These are phyloP conservation scores for Magnolia kwangsiensis DNA, from an alignment of 164 flowering plant species.

Conservation along the genomic window DNA sequence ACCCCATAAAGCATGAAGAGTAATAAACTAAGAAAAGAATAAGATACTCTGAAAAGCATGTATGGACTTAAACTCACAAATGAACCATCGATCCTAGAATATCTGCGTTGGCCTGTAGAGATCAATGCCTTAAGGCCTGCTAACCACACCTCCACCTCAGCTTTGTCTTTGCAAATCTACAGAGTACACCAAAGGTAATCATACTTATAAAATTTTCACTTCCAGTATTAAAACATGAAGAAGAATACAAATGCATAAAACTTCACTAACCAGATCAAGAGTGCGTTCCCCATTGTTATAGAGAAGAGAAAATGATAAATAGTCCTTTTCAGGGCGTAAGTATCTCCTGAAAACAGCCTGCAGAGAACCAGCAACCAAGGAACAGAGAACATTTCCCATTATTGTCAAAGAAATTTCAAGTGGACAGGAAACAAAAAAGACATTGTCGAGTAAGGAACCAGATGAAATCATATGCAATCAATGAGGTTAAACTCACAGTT, in stretches of 20 bases:
- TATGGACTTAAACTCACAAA: constrained; percentile 38
- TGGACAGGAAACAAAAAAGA: not conserved
- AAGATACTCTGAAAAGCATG: not conserved
- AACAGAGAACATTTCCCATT: not conserved
- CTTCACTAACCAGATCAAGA: constrained; percentile 78
- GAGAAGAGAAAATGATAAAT: constrained; percentile 84
- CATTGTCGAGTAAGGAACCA: not conserved
- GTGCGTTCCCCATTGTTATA: constrained; percentile 81
- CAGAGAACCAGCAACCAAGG: constrained; percentile 11
- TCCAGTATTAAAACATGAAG: not conserved
- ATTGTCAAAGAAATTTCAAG: not conserved
- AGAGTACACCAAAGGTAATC: constrained; percentile 1
- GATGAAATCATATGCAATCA: not conserved
- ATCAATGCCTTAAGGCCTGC: constrained; percentile 71
- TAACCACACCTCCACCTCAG: constrained; percentile 80
- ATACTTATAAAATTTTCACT: constrained; percentile 1
- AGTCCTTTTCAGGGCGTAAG: constrained; percentile 84
- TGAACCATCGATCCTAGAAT: constrained; percentile 44
- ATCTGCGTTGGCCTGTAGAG: constrained; percentile 43
- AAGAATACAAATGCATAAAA: not conserved
- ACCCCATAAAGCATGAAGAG: not conserved
- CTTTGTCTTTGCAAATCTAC: constrained; percentile 88
- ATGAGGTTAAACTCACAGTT: constrained; percentile 35
- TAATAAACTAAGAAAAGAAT: not conserved
- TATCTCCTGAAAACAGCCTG: constrained; percentile 86